phyloP scores from a whole-genome alignment of 2,329 filamentous ascomycete species.

The Ceratocystis huliohia region DNA sequence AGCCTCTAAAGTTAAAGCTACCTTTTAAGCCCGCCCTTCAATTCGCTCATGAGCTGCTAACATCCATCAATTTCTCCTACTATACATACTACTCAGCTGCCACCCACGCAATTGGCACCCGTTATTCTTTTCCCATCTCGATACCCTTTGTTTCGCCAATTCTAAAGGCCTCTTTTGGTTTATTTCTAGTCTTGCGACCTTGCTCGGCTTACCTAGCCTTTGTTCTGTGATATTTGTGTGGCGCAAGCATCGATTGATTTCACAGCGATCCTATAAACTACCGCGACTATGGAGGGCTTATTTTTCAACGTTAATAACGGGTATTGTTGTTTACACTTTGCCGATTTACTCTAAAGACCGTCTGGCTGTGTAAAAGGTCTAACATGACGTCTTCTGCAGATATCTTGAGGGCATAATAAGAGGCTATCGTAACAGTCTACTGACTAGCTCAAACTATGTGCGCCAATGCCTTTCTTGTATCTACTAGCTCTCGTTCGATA shows the following conservation, averaged over 20 bases:
- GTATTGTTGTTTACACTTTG: conserved; percentile 35
- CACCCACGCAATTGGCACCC: background rate
- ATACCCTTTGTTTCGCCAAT: background rate
- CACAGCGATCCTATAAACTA: conserved; percentile 20
- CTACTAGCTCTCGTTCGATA: background rate
- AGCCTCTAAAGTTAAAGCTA: conserved; percentile 10
- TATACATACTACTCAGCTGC: background rate
- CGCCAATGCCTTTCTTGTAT: background rate
- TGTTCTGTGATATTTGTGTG: conserved; percentile 2
- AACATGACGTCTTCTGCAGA: conserved; percentile 35
- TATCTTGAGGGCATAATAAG: conserved; percentile 96
- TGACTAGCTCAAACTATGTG: conserved; percentile 74
- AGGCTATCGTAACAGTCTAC: conserved; percentile 86
- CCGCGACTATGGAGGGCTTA: conserved; percentile 66
- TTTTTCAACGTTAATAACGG: conserved; percentile 92
- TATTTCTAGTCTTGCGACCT: background rate
- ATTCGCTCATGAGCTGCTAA: background rate
- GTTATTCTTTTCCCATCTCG: background rate
- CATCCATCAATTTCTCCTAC: background rate
- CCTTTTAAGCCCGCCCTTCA: background rate
- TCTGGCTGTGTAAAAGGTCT: background rate
- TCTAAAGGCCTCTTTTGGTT: background rate
- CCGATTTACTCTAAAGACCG: background rate
- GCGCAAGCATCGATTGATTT: conserved; percentile 9
- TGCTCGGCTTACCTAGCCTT: background rate